Evolutionary conservation across 805 yeast genomes (phyloP).

Genomic region (Ogataea dorogensis): DNA sequence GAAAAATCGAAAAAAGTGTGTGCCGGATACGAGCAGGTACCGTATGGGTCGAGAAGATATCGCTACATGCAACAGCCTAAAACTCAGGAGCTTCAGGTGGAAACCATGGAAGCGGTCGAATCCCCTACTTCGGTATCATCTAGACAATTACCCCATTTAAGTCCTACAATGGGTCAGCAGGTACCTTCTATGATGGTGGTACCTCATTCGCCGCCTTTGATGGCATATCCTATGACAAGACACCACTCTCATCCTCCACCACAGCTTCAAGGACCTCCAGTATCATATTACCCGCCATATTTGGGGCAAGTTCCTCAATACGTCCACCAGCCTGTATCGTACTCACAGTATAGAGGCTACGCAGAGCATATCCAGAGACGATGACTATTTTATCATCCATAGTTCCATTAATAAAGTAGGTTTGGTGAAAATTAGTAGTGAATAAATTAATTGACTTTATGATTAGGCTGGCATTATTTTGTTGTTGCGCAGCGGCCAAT

Average conservation of each 20-base stretch:
- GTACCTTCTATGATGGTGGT: constrained; percentile 6
- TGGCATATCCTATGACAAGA: constrained; percentile 3
- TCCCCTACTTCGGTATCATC: constrained; percentile 8
- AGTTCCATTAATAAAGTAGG: neutral
- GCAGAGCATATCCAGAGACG: constrained; percentile 1
- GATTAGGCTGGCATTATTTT: constrained; percentile 3
- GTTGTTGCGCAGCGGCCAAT: constrained; percentile 1
- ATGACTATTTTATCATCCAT: neutral
- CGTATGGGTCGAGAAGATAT: constrained; percentile 30
- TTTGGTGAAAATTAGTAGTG: neutral
- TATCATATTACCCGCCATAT: constrained; percentile 7
- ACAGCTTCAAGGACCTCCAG: neutral
- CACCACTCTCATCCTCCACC: constrained; percentile 10
- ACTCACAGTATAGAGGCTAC: constrained; percentile 6
- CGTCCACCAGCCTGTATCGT: constrained; percentile 3
- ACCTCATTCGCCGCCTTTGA: constrained; percentile 8
- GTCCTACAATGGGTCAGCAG: constrained; percentile 3
- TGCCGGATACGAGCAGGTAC: constrained; percentile 57
- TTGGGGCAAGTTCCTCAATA: constrained; percentile 9
- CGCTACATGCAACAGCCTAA: constrained; percentile 26
- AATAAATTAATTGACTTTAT: neutral
- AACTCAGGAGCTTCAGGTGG: constrained; percentile 20
- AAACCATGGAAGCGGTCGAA: constrained; percentile 13
- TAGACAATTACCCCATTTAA: neutral
- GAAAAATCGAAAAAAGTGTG: constrained; percentile 63